Percentiles rank a stretch among this genome's conserved stretches.
Conservation (phyloP, 805 yeast genomes). For the Metschnikowia henanensis region DNA sequence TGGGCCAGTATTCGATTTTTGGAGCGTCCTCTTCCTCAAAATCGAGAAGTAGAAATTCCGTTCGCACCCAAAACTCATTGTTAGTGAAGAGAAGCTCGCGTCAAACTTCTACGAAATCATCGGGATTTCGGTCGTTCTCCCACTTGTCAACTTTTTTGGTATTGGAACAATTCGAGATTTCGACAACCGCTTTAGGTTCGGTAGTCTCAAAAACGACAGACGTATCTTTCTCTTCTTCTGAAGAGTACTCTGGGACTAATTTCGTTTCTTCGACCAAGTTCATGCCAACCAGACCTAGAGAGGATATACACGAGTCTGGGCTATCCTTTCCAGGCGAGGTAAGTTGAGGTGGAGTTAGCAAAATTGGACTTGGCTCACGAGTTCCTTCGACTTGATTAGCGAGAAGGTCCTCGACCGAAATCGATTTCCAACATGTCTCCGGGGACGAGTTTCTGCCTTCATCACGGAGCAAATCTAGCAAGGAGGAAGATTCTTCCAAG, state of each 20-base stretch:
- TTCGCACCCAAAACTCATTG: conserved; percentile 7
- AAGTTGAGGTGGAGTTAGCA: not conserved
- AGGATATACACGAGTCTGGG: too few relatives aligned
- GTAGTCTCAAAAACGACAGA: too few relatives aligned
- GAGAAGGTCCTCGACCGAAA: conserved; percentile 1
- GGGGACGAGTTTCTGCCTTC: not conserved
- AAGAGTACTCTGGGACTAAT: too few relatives aligned
- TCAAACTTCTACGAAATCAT: conserved; percentile 5
- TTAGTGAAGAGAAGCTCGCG: conserved; percentile 3
- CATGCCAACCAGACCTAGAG: too few relatives aligned
- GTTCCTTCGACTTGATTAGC: not conserved
- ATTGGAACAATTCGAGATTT: not conserved
- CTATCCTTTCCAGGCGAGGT: not conserved
- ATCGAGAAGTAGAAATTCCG: conserved; percentile 7
- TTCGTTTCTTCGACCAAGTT: too few relatives aligned
- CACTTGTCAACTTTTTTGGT: not conserved
- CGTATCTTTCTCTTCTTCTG: too few relatives aligned
- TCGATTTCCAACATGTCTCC: not conserved
- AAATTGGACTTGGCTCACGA: not conserved
- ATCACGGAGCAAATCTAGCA: not conserved
- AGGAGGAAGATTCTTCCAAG: not conserved
- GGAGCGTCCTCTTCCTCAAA: not conserved
- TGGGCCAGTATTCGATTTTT: not conserved
- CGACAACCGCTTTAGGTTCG: too few relatives aligned
- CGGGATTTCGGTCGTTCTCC: not conserved